phyloP scores from a whole-genome alignment of 1,284 basidiomycete genomes.

The Ganoderma sp. region DNA sequence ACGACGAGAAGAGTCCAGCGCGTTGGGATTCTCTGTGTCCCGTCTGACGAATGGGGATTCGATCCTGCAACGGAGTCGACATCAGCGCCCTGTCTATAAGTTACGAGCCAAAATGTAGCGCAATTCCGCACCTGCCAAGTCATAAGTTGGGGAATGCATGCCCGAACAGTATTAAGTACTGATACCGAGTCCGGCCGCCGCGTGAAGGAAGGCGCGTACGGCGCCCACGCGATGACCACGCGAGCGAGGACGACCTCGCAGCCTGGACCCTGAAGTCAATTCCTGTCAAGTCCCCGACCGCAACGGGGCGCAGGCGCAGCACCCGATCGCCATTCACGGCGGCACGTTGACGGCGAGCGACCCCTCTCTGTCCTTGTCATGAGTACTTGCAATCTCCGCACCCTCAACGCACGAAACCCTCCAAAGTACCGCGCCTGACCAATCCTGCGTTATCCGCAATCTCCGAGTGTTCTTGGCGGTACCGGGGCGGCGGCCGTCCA shows the following conservation, averaged over 20 bases:
- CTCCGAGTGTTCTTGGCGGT: conserved; percentile 1
- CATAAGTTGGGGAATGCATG: not conserved
- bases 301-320: not conserved
- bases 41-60: not conserved
- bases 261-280: no score
- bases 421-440: not conserved
- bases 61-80: not conserved
- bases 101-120: not conserved
- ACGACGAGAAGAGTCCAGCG: not conserved
- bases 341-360: not conserved
- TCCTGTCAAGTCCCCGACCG: not conserved
- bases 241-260: not conserved
- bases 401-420: not conserved
- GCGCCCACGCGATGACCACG: not conserved
- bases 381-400: no score
- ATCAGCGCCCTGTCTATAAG: not conserved
- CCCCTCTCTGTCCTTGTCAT: not conserved
- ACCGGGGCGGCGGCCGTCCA: not conserved
- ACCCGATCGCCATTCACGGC: not conserved
- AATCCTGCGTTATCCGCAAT: not conserved
- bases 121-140: not conserved
- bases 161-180: not conserved
- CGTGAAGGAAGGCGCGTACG: not conserved
- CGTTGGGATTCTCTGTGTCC: not conserved
- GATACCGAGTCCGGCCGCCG: no score